Base-by-base conservation (phyloP, 805 yeast species). In the Starmerella asiatica region DNA sequence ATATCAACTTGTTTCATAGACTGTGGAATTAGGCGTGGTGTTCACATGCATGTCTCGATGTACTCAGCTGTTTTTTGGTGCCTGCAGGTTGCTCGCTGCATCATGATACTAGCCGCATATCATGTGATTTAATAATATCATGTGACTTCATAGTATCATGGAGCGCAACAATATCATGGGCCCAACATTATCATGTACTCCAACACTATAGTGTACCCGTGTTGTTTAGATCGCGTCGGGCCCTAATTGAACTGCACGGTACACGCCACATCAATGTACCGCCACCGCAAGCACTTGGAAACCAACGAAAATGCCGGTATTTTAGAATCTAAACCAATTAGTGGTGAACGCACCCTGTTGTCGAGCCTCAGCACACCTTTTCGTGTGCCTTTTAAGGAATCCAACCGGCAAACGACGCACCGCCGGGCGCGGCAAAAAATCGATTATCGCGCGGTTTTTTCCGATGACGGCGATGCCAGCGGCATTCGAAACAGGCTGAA, bases 331-430 rank as follows among this genome's bases (percentile, higher is more conserved):
- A 23, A 23, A 11, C n/a, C n/a, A n/a, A n/a, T n/a, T n/a, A n/a
- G n/a, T n/a, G n/a, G n/a, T 11, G 9, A 23, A 7, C 26, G 11
- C 26, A 11, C 26, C 11, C 9, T 11, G 9, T 11, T 11, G 26
- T 23, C 11, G 14, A 42, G 39, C 23, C 34, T 46, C 19, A 36
- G 45, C 17, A 35, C 35, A 32, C 50, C 52, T 23, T 39, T 42
- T 36, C 17, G 31, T 14, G 39, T 44, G 8, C 50, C 53, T 3
- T 38, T 40, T 38, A 44, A 43, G 36, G 44, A 41, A 19, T 32
- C 34, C 5, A 32, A 35, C 18, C 34, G 37, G 18, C 41, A 19
- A 18, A 2, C 32, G 8, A 32, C 23, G 12, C 46, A 37, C 11
- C 46, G 48, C 5, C 7, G 34, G n/a, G 31, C 48, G 2, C 32